Conservation (phyloP, 208 protist species). For the Tritrichomonas foetus region DNA sequence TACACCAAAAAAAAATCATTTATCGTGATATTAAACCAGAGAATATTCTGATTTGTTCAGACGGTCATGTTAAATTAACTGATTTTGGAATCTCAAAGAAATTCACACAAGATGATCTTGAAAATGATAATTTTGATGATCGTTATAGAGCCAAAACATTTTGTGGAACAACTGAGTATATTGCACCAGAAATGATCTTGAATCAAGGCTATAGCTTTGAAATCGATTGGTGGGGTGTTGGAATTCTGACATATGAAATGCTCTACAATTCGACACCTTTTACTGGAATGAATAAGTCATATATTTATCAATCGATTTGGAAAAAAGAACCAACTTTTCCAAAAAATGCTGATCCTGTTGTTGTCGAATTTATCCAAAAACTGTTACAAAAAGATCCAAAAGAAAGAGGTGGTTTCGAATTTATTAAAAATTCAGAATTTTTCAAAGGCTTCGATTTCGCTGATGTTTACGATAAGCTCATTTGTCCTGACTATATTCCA, state of each 20-base stretch:
- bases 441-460: slow-evolving; percentile 45
- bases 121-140: background rate
- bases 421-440: slow-evolving; percentile 36
- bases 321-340: slow-evolving; percentile 53
- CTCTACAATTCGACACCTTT: background rate
- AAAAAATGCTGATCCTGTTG: slow-evolving; percentile 51
- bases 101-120: too few species aligned
- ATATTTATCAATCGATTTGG: too few species aligned
- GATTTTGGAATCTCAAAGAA: slow-evolving; percentile 69
- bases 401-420: slow-evolving; percentile 36
- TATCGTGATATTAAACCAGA: slow-evolving; percentile 65
- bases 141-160: slow-evolving; percentile 53
- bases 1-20: slow-evolving; percentile 60
- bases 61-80: slow-evolving; percentile 53
- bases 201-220: background rate
- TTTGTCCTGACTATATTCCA: slow-evolving; percentile 45
- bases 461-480: slow-evolving; percentile 26
- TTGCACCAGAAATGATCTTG: slow-evolving; percentile 41
- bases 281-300: background rate
- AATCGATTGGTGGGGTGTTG: background rate
- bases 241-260: background rate
- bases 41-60: slow-evolving; percentile 61
- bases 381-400: slow-evolving; percentile 44
- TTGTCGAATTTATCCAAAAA: slow-evolving; percentile 13
- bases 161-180: slow-evolving; percentile 69